Evolutionary conservation across 2,329 filamentous ascomycete species (phyloP).

Genomic region (Hymenoscyphus scutula): DNA sequence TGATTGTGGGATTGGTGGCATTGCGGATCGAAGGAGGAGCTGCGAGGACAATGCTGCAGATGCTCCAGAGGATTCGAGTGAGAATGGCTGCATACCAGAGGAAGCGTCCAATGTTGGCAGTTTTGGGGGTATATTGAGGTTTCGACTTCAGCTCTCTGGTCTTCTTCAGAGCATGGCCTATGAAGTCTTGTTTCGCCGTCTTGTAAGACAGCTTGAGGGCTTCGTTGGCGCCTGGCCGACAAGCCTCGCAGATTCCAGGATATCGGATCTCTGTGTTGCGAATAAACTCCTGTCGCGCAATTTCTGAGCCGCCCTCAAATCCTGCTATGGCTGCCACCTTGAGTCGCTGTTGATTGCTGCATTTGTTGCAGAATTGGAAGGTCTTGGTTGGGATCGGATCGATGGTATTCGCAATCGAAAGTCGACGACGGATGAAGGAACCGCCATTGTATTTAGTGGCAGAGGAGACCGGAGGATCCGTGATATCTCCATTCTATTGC

Average conservation of each 20-base stretch:
- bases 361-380: background rate
- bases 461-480: slow-evolving; percentile 43
- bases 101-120: slow-evolving; percentile 18
- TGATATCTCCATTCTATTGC: no score
- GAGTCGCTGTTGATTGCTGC: background rate
- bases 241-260: slow-evolving; percentile 81
- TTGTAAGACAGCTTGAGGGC: slow-evolving; percentile 72
- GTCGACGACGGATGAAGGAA: no score
- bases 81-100: slow-evolving; percentile 31
- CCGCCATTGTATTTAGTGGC: slow-evolving; percentile 59
- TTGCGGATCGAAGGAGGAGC: background rate
- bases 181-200: slow-evolving; percentile 51
- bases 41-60: background rate
- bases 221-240: slow-evolving; percentile 70
- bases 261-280: slow-evolving; percentile 52
- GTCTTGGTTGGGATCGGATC: background rate
- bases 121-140: slow-evolving; percentile 4
- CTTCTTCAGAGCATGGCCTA: slow-evolving; percentile 59
- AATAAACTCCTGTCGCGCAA: background rate
- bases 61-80: slow-evolving; percentile 29
- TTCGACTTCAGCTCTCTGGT: slow-evolving; percentile 43
- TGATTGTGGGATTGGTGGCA: background rate
- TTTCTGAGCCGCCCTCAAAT: background rate
- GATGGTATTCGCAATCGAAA: slow-evolving; percentile 49
- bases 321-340: background rate